Evolutionary conservation across 371 early-diverging fungal genomes (phyloP).

Genomic region (Mucor indicus): DNA sequence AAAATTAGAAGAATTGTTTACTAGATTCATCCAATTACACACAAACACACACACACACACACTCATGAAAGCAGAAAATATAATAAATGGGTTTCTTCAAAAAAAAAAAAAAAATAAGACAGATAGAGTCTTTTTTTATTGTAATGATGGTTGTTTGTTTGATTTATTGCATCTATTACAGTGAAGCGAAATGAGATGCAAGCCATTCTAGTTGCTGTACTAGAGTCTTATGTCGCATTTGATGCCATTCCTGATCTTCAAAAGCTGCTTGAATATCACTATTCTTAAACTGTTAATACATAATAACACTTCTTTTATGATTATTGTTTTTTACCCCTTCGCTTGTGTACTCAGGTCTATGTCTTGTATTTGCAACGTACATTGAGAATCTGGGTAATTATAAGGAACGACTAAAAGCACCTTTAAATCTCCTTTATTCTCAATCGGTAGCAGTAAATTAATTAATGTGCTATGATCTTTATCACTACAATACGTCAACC

Average conservation of each 20-base stretch:
- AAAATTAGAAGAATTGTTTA: too few relatives aligned
- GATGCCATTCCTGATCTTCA: conserved; percentile 39
- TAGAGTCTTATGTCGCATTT: conserved; percentile 33
- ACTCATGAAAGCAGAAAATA: too few relatives aligned
- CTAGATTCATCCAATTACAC: too few relatives aligned
- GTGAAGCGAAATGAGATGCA: conserved; percentile 21
- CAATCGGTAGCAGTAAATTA: conserved; percentile 22
- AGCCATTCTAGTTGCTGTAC: conserved; percentile 49
- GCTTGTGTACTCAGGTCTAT: conserved; percentile 16
- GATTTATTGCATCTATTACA: too few relatives aligned
- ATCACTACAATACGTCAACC: too few relatives aligned
- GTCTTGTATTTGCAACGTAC: conserved; percentile 32
- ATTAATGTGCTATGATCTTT: conserved; percentile 16
- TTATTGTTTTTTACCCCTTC: conserved; percentile 18
- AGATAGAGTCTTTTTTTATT: too few relatives aligned
- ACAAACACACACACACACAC: too few relatives aligned
- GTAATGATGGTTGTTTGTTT: too few relatives aligned
- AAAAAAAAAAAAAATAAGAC: too few relatives aligned
- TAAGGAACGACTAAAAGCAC: conserved; percentile 31
- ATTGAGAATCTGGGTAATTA: conserved; percentile 37
- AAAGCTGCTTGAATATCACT: conserved; percentile 36
- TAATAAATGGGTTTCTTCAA: too few relatives aligned
- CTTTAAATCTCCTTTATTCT: conserved; percentile 19
- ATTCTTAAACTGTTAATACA: too few relatives aligned
- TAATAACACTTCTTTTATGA: too few relatives aligned